Conservation (phyloP, 2,329 filamentous ascomycete genomes). For the Botrytis squamosa region DNA sequence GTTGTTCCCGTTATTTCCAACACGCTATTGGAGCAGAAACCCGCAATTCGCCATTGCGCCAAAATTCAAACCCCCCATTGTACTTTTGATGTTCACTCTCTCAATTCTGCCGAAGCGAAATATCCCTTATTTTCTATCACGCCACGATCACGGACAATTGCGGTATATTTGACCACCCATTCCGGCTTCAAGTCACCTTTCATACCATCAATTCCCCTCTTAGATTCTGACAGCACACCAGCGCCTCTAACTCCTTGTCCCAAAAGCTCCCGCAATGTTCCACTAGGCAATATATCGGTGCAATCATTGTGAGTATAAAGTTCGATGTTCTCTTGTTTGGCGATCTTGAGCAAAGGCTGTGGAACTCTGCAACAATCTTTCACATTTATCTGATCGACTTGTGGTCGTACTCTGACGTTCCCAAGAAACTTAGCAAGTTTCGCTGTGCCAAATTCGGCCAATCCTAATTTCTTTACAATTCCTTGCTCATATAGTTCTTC, state of each 20-base stretch:
- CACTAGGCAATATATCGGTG: constrained; percentile 83
- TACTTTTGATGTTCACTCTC: constrained; percentile 38
- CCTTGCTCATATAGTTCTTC: constrained; percentile 72
- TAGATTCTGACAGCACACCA: constrained; percentile 63
- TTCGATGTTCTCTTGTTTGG: constrained; percentile 80
- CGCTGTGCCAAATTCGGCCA: constrained; percentile 88
- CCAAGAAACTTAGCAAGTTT: constrained; percentile 76
- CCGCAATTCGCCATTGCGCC: neutral
- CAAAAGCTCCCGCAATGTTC: constrained; percentile 80
- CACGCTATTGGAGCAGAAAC: neutral
- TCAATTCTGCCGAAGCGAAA: constrained; percentile 79
- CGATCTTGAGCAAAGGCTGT: constrained; percentile 77
- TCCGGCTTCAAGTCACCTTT: constrained; percentile 78
- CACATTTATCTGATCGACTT: constrained; percentile 94
- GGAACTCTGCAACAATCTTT: constrained; percentile 95
- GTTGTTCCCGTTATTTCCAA: neutral
- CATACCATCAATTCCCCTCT: constrained; percentile 54
- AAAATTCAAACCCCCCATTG: neutral
- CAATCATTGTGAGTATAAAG: constrained; percentile 92
- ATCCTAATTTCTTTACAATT: constrained; percentile 71
- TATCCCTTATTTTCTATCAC: constrained; percentile 99
- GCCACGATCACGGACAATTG: constrained; percentile 87
- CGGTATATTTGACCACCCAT: constrained; percentile 97
- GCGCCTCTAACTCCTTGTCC: constrained; percentile 70
- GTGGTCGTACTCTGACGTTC: constrained; percentile 68